Conservation (phyloP, 2,329 filamentous ascomycete genomes). For the Fusarium xyrophilum region DNA sequence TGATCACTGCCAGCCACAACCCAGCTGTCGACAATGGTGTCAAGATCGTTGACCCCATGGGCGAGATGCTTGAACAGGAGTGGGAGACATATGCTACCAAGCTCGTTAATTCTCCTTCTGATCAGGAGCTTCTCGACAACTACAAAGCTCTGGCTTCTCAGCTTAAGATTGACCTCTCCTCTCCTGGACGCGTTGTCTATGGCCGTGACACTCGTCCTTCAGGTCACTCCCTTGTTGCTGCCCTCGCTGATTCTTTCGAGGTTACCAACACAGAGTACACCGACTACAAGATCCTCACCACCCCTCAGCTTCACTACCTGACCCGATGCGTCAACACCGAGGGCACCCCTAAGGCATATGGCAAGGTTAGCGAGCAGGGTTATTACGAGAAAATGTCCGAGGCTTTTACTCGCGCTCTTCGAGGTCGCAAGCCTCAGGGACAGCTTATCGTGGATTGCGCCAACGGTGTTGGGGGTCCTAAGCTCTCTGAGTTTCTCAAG, state of each 20-base stretch:
- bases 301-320: constrained; percentile 97
- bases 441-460: constrained; percentile 89
- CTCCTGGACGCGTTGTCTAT: constrained; percentile 82
- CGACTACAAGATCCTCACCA: constrained; percentile 92
- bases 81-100: constrained; percentile 91
- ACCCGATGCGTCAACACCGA: constrained; percentile 94
- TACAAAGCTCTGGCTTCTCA: constrained; percentile 78
- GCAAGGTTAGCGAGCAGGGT: constrained; percentile 84
- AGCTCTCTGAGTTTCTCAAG: constrained; percentile 86
- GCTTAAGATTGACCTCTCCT: constrained; percentile 75
- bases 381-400: constrained; percentile 93
- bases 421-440: constrained; percentile 75
- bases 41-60: constrained; percentile 96
- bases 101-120: constrained; percentile 82
- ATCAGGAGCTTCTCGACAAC: constrained; percentile 75
- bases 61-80: constrained; percentile 95
- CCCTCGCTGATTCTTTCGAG: constrained; percentile 79
- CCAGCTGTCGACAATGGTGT: constrained; percentile 89
- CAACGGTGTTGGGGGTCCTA: constrained; percentile 94
- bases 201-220: constrained; percentile 94
- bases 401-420: constrained; percentile 85
- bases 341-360: constrained; percentile 85
- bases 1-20: constrained; percentile 96
- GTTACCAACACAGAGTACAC: constrained; percentile 76
- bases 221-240: constrained; percentile 80